Conservation (phyloP, 1,284 basidiomycete genomes). For the Wolfiporia cocos region DNA sequence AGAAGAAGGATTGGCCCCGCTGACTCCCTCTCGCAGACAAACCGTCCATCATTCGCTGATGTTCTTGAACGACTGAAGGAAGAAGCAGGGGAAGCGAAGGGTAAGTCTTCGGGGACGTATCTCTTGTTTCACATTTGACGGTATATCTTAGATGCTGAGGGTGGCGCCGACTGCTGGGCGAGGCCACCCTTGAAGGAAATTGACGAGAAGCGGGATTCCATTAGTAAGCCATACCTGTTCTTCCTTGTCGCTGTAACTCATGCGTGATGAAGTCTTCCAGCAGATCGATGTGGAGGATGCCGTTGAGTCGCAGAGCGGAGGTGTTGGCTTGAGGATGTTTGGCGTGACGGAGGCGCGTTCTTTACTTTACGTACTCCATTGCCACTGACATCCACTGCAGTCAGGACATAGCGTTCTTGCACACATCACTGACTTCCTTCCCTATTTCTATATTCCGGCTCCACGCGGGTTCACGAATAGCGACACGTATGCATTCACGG, state of each 20-base stretch:
- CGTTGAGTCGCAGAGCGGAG: conserved; percentile 40
- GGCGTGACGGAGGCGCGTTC: conserved; percentile 76
- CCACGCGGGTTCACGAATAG: conserved; percentile 75
- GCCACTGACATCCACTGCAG: conserved; percentile 30
- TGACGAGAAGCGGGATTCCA: conserved; percentile 54
- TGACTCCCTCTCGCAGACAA: conserved; percentile 31
- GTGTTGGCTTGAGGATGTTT: conserved; percentile 68
- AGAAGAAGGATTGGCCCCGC: conserved; percentile 47
- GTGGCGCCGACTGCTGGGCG: conserved; percentile 74
- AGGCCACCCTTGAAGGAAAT: conserved; percentile 59
- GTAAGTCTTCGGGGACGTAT: conserved; percentile 22
- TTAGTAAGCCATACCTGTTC: conserved; percentile 34
- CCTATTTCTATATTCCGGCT: conserved; percentile 87
- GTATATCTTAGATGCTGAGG: conserved; percentile 48
- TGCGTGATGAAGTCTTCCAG: conserved; percentile 64
- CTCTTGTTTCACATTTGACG: neutral
- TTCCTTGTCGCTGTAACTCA: neutral
- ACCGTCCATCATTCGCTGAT: conserved; percentile 62
- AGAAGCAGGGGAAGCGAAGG: conserved; percentile 45
- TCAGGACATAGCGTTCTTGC: conserved; percentile 85
- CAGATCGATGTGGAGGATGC: conserved; percentile 89
- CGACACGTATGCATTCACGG: conserved; percentile 61
- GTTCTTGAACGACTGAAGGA: conserved; percentile 73
- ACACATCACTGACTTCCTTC: conserved; percentile 75
- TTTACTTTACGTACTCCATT: neutral